Evolutionary conservation across 2,329 filamentous ascomycete genomes (phyloP), one percentile per base, ranked within the genome.

Genomic region (Trichoderma gracile): DNA sequence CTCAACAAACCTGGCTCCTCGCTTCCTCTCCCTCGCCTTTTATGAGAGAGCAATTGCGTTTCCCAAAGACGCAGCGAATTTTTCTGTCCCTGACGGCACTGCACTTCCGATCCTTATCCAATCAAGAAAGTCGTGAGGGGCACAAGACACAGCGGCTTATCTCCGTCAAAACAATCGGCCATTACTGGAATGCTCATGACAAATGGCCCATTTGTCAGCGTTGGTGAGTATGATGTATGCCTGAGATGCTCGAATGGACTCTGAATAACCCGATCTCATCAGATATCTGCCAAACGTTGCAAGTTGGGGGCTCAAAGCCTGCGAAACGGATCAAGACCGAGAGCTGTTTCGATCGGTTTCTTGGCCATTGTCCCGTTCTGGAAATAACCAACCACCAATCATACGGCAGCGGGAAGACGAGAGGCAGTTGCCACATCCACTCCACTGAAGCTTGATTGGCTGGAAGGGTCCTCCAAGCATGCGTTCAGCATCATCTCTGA

Each of bases 131-230:
- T 53, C 38, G 47, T 40, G 47, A 61, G 47, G 58, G 58, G 58
- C 58, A 45, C 53, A 61, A 52, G 19, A 21, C 14, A 14, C 4
- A 43, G 10, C 5, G 1, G 58, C 58, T 61, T 61, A 61, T 61
- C 58, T 61, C 58, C 58, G 57, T 33, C 21, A 61, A 19, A 30
- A n/a, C 38, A n/a, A 45, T 60, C 47, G 47, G 58, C 23, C 50
- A 14, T 38, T 17, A 46, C 30, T 45, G 54, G 23, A 33, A 0
- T 52, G 25, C n/a, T 43, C 38, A 43, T 61, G 27, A 47, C 55
- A 58, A 58, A 58, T 47, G 43, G 8, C 12, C 15, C n/a, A 61
- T 61, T 61, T 61, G 58, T 61, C 58, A 61, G 58, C 58, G 0
- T 38, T 14, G 40, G 3, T 9, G 23, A 9, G 23, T 14, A 27